These are phyloP conservation scores for Asterophora parasitica DNA, from an alignment of 768 basidiomycete species.

Conservation along the genomic window DNA sequence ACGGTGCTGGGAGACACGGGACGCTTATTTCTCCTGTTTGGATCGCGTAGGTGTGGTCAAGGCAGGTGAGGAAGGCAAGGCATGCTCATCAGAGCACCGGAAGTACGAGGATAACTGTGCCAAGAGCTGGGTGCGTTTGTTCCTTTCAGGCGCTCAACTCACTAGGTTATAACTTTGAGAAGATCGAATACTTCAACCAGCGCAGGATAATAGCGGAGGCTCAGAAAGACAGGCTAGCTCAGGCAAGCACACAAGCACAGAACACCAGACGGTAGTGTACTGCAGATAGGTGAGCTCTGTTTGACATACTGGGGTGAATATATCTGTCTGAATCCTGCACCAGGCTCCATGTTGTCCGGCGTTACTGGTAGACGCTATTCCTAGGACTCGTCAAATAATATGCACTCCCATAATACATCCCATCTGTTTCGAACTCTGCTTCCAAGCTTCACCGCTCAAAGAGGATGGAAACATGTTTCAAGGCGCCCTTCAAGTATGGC, in stretches of 20 bases:
- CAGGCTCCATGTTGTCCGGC: background rate
- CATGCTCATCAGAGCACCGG: slow-evolving; percentile 53
- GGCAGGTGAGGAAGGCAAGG: slow-evolving; percentile 61
- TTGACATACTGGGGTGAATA: background rate
- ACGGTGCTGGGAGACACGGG: slow-evolving; percentile 82
- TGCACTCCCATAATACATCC: background rate
- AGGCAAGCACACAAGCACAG: slow-evolving; percentile 32
- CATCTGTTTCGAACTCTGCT: background rate
- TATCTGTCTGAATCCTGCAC: slow-evolving; percentile 1
- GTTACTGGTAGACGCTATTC: background rate
- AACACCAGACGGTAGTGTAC: slow-evolving; percentile 24
- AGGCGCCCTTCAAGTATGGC: background rate
- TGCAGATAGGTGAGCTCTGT: slow-evolving; percentile 4
- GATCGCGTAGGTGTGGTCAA: slow-evolving; percentile 64
- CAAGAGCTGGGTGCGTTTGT: slow-evolving; percentile 76
- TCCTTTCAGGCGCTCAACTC: background rate
- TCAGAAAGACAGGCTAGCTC: slow-evolving; percentile 66
- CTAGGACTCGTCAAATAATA: background rate
- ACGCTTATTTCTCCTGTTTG: slow-evolving; percentile 82
- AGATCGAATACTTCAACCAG: slow-evolving; percentile 97
- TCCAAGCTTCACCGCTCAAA: background rate
- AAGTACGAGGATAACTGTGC: slow-evolving; percentile 74
- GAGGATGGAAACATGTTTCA: background rate
- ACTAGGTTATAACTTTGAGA: slow-evolving; percentile 5
- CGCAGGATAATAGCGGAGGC: slow-evolving; percentile 77